A percentile compares a stretch with the other conserved stretches of the same genome.
Conservation (phyloP, 2,329 filamentous ascomycete species). For the Alternaria metachromatica region DNA sequence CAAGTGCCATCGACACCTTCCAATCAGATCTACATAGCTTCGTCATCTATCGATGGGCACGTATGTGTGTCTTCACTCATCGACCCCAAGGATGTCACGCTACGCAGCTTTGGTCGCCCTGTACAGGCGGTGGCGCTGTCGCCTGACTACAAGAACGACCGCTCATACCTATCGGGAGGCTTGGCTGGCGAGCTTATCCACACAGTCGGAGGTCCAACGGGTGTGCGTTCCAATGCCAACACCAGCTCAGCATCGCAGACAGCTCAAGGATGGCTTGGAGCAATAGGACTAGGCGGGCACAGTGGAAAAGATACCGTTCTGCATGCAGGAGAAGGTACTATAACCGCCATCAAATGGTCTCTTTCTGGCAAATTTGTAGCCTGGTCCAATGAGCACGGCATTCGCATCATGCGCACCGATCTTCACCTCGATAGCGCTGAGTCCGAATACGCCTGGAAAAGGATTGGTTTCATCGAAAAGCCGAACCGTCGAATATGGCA, state of each 20-base stretch:
- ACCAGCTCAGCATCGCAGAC: constrained; percentile 85
- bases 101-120: constrained; percentile 92
- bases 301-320: constrained; percentile 84
- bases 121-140: constrained; percentile 93
- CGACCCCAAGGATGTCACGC: constrained; percentile 85
- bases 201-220: constrained; percentile 79
- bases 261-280: constrained; percentile 89
- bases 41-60: constrained; percentile 93
- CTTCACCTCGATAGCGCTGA: constrained; percentile 78
- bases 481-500: constrained; percentile 90
- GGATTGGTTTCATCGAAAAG: constrained; percentile 88
- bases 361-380: constrained; percentile 88
- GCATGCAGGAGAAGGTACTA: constrained; percentile 89
- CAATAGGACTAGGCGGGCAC: constrained; percentile 79
- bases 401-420: constrained; percentile 96
- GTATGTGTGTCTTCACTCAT: constrained; percentile 89
- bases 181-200: constrained; percentile 86
- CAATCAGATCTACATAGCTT: constrained; percentile 92
- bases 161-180: constrained; percentile 89
- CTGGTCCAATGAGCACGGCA: constrained; percentile 96
- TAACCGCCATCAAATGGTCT: constrained; percentile 94
- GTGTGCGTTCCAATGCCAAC: constrained; percentile 82
- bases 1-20: constrained; percentile 76
- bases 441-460: constrained; percentile 87
- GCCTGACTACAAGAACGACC: constrained; percentile 89